phyloP scores from a whole-genome alignment of 2,329 filamentous ascomycete species.

The Atkinsonella texensis region DNA sequence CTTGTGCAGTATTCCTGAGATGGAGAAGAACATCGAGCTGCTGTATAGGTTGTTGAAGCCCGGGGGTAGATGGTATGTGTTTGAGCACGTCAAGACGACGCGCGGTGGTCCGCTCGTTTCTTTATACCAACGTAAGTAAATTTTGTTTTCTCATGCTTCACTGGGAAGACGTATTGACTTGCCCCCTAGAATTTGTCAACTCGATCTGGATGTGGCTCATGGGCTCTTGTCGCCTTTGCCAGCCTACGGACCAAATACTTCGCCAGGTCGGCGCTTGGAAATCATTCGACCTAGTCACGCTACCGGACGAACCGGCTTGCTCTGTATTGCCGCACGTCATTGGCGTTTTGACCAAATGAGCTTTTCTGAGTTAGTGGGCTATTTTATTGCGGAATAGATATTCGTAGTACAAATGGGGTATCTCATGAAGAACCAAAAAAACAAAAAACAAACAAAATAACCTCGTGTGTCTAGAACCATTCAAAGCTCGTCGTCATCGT shows the following conservation, averaged over 20 bases:
- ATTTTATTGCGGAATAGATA: not conserved
- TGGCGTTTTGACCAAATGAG: conserved; percentile 39
- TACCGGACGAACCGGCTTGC: conserved; percentile 29
- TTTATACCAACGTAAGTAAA: conserved; percentile 38
- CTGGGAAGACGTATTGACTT: not conserved
- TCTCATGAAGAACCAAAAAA: conserved; percentile 6
- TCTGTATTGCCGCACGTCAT: conserved; percentile 35
- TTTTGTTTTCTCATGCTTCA: not conserved
- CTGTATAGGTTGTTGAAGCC: conserved; percentile 47
- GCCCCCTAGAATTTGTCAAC: conserved; percentile 33
- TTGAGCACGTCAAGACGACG: conserved; percentile 43
- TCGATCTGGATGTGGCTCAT: conserved; percentile 39
- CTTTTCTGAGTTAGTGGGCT: not conserved
- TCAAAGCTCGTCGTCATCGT: conserved; percentile 20
- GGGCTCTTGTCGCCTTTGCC: conserved; percentile 39
- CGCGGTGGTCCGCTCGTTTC: conserved; percentile 27
- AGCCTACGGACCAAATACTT: conserved; percentile 35
- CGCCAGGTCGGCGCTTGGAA: conserved; percentile 38
- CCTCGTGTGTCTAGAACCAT: not conserved
- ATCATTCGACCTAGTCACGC: conserved; percentile 33
- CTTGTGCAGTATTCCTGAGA: conserved; percentile 52
- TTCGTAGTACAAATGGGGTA: conserved; percentile 10
- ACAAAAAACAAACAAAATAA: not conserved
- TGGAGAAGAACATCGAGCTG: conserved; percentile 39
- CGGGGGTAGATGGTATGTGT: conserved; percentile 51